Evolutionary conservation across 345 rosid species (phyloP), one percentile per base, ranked within the genome.

Genomic region (Pugionium cornutum): DNA sequence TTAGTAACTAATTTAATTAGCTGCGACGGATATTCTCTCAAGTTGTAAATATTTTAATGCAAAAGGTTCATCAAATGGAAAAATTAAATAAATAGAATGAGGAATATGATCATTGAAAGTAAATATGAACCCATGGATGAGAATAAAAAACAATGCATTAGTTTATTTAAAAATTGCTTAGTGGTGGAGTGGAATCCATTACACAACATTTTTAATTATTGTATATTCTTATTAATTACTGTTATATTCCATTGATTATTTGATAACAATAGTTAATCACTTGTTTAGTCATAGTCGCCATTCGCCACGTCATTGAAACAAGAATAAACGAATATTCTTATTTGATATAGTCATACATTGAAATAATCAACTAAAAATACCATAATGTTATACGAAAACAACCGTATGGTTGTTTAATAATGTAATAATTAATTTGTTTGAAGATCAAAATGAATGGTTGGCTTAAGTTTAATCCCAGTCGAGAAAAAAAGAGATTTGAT

Each of bases 101-200:
- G 43, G 62, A 72, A 58, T 58, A 43, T 65, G 30, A 59, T 51
- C 48, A 46, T 51, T 72, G 49, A 72, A 58, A 66, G 42, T 59
- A 62, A 70, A 51, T 51, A 26, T 58, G 50, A 66, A 66, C 71
- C 55, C 61, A 58, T 52, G 54, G 55, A 72, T 58, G 35, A 50
- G 67, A 72, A 72, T 64, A 58, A 65, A 28, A 35, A 65, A 57
- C 49, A 32, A 64, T 44, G 42, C 33, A 52, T 58, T 58, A 42
- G 9, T 70, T 63, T 9, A 6, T 56, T 35, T 11, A 32, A 46
- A 11, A 39, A 43, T 4, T 50, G 54, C 9, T 36, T 72, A 58
- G 56, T 72, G 76, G 62, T 66, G 32, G 51, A 58, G 72, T 73
- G 76, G 76, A 73, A 44, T 73, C 76, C 76, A 73, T 58, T 73